Evolutionary conservation across 257 asterid genomes (phyloP), one percentile per base, ranked within the genome.

Genomic region (Ajuga chamaepitys): DNA sequence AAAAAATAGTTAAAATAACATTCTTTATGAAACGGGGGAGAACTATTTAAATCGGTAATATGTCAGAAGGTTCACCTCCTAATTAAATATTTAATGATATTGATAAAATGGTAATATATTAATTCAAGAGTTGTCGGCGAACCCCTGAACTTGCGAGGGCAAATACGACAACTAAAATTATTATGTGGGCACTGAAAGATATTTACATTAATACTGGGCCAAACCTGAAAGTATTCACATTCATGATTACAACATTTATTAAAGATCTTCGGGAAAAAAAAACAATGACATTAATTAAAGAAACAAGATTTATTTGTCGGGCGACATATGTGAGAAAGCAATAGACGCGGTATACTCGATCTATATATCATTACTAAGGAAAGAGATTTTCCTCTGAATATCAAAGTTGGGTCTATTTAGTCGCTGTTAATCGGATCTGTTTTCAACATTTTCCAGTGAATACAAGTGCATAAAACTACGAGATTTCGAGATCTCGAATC

Each of bases 401-500:
- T 64, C 70, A 11, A 44, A 56, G 50, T 32, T 53, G 40, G 54
- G 70, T 14, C 61, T 41, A 47, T 54, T 54, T 22, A 17, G 45
- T 53, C 52, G 41, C 70, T 32, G 50, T 44, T 57, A 37, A 56
- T 59, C 62, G 72, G 82, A 73, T 77, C 78, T 61, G 65, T 41
- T 32, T 60, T 11, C 13, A 12, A 4, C 64, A 14, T 70, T 62
- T 50, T 63, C 58, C 47, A 3, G 34, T 32, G 74, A 12, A 24
- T 46, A 7, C 32, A 25, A 60, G 13, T 20, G 20, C 62, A 64
- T 60, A 44, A 59, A 72, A 67, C 30, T 7, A 22, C 70, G 47
- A 72, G 75, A 66, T 66, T 58, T 72, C 68, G 26, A 67, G 82
- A 80, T 79, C 78, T 80, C 17, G 64, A 46, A 53, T 62, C 76